A percentile compares a stretch with the other conserved stretches of the same genome.
Evolutionary conservation across 2,329 filamentous ascomycete genomes (phyloP).

Genomic region (Microcyclosporella mali): DNA sequence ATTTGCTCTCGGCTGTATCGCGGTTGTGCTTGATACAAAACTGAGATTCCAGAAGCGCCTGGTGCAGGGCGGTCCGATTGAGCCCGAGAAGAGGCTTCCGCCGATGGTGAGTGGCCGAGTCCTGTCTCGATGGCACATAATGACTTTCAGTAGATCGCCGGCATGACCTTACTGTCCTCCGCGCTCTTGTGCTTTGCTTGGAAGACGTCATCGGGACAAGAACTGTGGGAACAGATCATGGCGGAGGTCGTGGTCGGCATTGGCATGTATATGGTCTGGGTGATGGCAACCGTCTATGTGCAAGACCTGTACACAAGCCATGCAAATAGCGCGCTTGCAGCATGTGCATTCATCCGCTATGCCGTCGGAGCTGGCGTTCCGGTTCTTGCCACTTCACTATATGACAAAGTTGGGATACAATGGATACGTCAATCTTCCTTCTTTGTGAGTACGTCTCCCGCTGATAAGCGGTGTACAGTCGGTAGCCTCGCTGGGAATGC

Average conservation of each 20-base stretch:
- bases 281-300: conserved; percentile 10
- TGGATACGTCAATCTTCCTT: conserved; percentile 1
- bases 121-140: neutral
- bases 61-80: conserved; percentile 1
- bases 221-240: conserved; percentile 1
- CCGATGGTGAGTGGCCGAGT: conserved; percentile 6
- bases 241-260: conserved; percentile 6
- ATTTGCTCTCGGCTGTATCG: conserved; percentile 6
- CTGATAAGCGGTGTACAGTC: conserved; percentile 1
- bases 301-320: conserved; percentile 13
- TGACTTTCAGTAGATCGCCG: conserved; percentile 9
- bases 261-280: conserved; percentile 15
- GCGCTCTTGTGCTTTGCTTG: conserved; percentile 10
- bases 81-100: conserved; percentile 12
- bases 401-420: conserved; percentile 5
- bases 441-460: neutral
- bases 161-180: conserved; percentile 7
- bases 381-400: conserved; percentile 6
- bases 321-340: conserved; percentile 10
- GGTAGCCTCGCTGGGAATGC: conserved; percentile 5
- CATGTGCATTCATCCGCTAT: conserved; percentile 12
- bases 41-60: conserved; percentile 7
- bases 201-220: neutral
- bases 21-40: conserved; percentile 7
- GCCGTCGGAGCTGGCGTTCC: conserved; percentile 8